phyloP scores from a whole-genome alignment of 139 green algal species.

The Chlorella sp. region DNA sequence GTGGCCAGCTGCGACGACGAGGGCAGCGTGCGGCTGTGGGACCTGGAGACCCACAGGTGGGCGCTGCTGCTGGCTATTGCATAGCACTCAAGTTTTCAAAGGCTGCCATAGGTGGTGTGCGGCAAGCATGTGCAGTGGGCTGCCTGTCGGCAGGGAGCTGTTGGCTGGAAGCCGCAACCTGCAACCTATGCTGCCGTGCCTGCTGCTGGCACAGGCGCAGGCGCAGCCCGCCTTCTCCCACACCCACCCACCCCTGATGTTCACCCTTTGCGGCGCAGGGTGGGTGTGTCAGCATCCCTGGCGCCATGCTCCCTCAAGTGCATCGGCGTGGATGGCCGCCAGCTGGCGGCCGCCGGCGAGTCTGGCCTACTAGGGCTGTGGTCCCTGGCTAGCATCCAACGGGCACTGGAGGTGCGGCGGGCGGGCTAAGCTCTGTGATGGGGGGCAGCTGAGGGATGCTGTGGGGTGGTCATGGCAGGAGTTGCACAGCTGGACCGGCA shows the following conservation, averaged over 20 bases:
- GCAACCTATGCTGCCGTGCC: no score
- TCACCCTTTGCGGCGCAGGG: background rate
- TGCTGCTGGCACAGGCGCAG: no score
- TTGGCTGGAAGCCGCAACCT: no score
- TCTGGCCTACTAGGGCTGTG: constrained; percentile 6
- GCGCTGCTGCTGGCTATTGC: no score
- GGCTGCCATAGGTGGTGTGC: no score
- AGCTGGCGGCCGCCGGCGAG: constrained; percentile 19
- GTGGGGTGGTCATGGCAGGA: no score
- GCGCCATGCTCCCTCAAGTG: constrained; percentile 7
- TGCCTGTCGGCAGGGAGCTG: no score
- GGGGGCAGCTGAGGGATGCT: background rate
- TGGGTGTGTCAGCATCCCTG: background rate
- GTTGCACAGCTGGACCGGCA: no score
- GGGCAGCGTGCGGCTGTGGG: constrained; percentile 17
- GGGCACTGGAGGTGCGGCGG: background rate
- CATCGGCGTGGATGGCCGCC: background rate
- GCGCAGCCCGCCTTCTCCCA: no score
- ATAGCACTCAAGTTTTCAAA: no score
- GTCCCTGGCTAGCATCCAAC: background rate
- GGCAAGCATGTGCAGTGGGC: no score
- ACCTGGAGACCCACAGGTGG: constrained; percentile 13
- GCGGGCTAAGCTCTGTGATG: background rate
- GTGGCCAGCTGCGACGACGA: constrained; percentile 23
- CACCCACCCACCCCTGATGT: no score